These are phyloP conservation scores for Tubosaeta sp. DNA, from an alignment of 768 basidiomycete genomes.

Conservation along the genomic window DNA sequence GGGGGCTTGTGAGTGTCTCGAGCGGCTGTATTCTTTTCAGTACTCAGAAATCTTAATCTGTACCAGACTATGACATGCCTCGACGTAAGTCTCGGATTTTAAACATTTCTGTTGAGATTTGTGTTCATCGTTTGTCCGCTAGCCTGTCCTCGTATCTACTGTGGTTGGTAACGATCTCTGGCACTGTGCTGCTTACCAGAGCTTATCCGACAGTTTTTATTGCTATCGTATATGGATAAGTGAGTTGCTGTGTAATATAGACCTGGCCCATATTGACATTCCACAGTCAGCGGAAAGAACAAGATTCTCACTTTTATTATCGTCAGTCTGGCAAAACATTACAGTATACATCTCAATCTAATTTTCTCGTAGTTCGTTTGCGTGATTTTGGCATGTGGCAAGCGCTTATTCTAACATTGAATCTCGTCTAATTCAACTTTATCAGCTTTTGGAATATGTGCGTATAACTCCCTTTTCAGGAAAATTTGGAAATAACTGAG, in stretches of 20 bases:
- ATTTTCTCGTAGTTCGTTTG: neutral
- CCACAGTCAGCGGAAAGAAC: constrained; percentile 11
- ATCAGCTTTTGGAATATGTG: constrained; percentile 5
- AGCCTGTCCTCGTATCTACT: neutral
- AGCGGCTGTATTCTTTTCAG: too few relatives aligned
- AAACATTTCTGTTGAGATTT: neutral
- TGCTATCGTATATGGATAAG: constrained; percentile 13
- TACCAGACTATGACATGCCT: neutral
- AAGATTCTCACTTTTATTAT: constrained; percentile 4
- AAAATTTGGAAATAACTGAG: neutral
- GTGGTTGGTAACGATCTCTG: constrained; percentile 5
- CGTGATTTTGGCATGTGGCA: neutral
- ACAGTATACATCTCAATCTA: neutral
- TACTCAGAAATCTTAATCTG: neutral
- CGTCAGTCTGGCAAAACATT: constrained; percentile 1
- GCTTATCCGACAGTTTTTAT: constrained; percentile 5
- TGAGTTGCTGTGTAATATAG: neutral
- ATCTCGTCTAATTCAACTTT: neutral
- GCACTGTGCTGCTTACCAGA: neutral
- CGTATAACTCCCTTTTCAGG: neutral
- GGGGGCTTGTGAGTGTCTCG: constrained; percentile 8
- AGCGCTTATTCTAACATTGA: neutral
- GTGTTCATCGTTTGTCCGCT: neutral
- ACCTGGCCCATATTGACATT: neutral
- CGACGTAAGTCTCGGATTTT: neutral